These are phyloP conservation scores for Cyathus striatus DNA, from an alignment of 768 basidiomycete species.

Conservation along the genomic window DNA sequence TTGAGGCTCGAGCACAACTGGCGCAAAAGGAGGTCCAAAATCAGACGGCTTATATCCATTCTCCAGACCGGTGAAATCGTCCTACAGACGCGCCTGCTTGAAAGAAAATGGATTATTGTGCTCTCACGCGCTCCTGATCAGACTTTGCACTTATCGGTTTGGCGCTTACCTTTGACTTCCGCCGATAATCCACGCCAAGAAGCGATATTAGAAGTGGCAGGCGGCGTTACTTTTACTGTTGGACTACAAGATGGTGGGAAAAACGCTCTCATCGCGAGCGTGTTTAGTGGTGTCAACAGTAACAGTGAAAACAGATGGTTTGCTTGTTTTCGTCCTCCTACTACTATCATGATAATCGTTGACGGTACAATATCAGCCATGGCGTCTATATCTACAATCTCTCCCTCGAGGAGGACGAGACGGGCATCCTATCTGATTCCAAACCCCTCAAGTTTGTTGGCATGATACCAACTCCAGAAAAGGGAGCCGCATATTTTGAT, in stretches of 20 bases:
- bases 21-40: constrained; percentile 27
- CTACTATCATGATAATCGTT: too few species aligned
- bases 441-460: constrained; percentile 5
- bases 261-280: constrained; percentile 14
- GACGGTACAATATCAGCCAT: too few species aligned
- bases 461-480: constrained; percentile 9
- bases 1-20: constrained; percentile 49
- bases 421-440: constrained; percentile 2
- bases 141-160: constrained; percentile 34
- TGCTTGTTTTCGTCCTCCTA: too few species aligned
- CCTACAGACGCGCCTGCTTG: constrained; percentile 45
- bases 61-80: too few species aligned
- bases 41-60: constrained; percentile 32
- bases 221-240: constrained; percentile 27
- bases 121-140: constrained; percentile 20
- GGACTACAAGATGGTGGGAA: constrained; percentile 18
- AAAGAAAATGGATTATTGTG: constrained; percentile 44
- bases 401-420: constrained; percentile 7
- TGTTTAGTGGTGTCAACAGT: too few species aligned
- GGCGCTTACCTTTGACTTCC: constrained; percentile 23
- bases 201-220: constrained; percentile 18
- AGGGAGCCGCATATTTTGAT: constrained; percentile 16
- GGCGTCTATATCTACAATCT: constrained; percentile 17
- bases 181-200: constrained; percentile 12
- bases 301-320: too few species aligned